Evolutionary conservation across 164 flowering plant species (phyloP).

Genomic region (Pachysandra terminalis): DNA sequence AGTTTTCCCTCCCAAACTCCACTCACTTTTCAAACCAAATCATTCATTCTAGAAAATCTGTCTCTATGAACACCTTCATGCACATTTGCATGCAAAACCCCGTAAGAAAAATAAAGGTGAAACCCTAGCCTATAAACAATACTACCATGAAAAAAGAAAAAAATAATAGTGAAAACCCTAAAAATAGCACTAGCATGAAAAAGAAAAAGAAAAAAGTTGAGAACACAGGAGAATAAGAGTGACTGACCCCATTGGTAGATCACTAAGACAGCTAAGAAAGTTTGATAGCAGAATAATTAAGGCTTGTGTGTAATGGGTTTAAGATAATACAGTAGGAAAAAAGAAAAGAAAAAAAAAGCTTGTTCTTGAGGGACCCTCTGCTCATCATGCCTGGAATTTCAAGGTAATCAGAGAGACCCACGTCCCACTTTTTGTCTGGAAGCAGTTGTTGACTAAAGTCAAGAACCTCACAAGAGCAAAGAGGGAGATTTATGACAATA

Average conservation of each 20-base stretch:
- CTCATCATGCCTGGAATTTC: slow-evolving; percentile 61
- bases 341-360: slow-evolving; percentile 6
- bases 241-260: too few relatives aligned
- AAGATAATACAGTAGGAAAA: neutral
- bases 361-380: slow-evolving; percentile 34
- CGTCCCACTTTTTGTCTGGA: slow-evolving; percentile 52
- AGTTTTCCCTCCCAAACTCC: slow-evolving; percentile 31
- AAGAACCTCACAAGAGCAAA: slow-evolving; percentile 13
- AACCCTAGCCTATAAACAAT: too few relatives aligned
- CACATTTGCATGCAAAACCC: slow-evolving; percentile 46
- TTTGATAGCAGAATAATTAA: too few relatives aligned
- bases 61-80: slow-evolving; percentile 41
- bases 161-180: neutral
- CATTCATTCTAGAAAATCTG: slow-evolving; percentile 60
- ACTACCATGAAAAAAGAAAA: neutral
- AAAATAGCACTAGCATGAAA: neutral
- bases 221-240: too few relatives aligned
- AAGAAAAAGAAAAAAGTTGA: too few relatives aligned
- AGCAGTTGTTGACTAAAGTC: slow-evolving; percentile 54
- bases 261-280: too few relatives aligned
- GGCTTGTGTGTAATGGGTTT: neutral
- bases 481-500: slow-evolving; percentile 1
- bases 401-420: slow-evolving; percentile 38
- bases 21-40: slow-evolving; percentile 43
- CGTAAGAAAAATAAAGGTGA: neutral